Base-by-base conservation (phyloP, 108 stramenopile species). In the Tribonema minus region DNA sequence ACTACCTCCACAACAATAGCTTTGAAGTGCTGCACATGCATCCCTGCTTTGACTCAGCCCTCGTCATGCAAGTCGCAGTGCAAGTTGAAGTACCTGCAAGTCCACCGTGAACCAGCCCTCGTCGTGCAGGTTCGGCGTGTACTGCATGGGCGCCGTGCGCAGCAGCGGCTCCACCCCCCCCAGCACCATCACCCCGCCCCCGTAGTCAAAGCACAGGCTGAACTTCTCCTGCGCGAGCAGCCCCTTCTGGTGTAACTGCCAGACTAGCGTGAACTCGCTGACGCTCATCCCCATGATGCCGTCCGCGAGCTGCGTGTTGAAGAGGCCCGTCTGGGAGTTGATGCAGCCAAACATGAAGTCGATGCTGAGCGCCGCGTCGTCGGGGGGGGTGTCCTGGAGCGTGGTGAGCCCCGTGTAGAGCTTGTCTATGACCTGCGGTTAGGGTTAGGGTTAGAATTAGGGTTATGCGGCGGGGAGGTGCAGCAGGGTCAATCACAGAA, bases 201-300 rank as follows among this genome's bases (percentile, higher is more conserved):
- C 71, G 1, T 28, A 7, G 29, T 37, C 90, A 87, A 91, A 95
- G 82, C 96, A n/a, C n/a, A n/a, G n/a, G n/a, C n/a, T n/a, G n/a
- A n/a, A n/a, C n/a, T 82, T 73, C 33, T 90, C 92, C 71, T 88
- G 82, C 70, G 88, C 85, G 34, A 95, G 84, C 58, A 79, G 86
- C 27, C 89, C 85, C 32, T 84, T 46, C 36, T 92, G 80, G 46
- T 86, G 86, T 80, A 98, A 82, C 76, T 92, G 90, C 69, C 90
- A 92, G 68, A 92, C 87, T 9, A 98, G 81, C 37, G 92, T 93
- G 26, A 87, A 63, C 15, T 89, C 90, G 40, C 89, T 82, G 2
- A 88, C 89, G 41, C 91, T 90, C 88, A 98, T 87, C 4, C 96
- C 96, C 91, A 98, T 92, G 32, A 98, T 96, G 3, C 96, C 96